Evolutionary conservation across 2,329 filamentous ascomycete species (phyloP), one percentile per base, ranked within the genome.

Genomic region (Fusarium pseudonygamai): DNA sequence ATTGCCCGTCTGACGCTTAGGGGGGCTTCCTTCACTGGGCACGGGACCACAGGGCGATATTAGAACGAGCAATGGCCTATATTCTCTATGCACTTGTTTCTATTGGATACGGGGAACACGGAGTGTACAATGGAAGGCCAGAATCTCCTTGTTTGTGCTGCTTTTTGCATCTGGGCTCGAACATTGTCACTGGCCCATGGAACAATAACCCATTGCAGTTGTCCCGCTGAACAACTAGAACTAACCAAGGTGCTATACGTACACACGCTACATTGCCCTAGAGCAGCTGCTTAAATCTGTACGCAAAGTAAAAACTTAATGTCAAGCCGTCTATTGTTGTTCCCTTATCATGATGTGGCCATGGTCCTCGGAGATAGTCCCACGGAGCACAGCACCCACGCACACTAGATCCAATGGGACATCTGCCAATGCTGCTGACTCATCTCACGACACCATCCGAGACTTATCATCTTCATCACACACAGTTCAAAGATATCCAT

Each of bases 371-470:
- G 57, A 60, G 43, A 40, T 43, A 46, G 39, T 60, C 52, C 34
- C 49, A 60, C 42, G 34, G 58, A 62, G 39, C 45, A 50, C 47
- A 24, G n/a, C 47, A 50, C 47, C 47, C 47, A 52, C 32, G 32
- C 18, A 46, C 40, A 46, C 42, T 45, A 53, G 67, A 59, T 40
- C 76, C 76, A 78, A 77, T 78, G 26, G 59, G 60, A 68, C 52
- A 36, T 32, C 43, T 32, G 45, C 50, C 49, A 46, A 65, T 73
- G 56, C 39, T 61, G 76, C 76, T 78, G 72, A 78, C 76, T 78
- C 76, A 78, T 77, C 75, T 62, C 67, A 74, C 59, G 60, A 71
- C 52, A 55, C 53, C n/a, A 36, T 50, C 55, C 50, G 37, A 55
- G 45, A 52, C 39, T 39, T 59, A 60, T 49, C 37, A 46, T 47